Base-by-base conservation (phyloP, 805 yeast genomes). In the Nakazawaea siamensis region DNA sequence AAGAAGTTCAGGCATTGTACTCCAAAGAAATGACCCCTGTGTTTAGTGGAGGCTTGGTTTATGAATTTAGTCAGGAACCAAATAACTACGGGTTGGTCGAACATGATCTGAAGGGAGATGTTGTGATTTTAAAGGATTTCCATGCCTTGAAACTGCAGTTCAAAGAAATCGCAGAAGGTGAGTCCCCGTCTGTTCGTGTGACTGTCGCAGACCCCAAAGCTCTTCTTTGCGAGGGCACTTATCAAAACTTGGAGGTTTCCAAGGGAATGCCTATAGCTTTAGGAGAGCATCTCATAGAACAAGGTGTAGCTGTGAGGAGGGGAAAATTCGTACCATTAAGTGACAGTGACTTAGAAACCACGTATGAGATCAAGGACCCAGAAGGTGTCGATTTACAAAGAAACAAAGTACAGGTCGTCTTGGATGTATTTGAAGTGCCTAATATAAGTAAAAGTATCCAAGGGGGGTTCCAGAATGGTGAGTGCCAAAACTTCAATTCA, bases 21-120 rank as follows among this genome's bases (percentile, higher is more conserved):
- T 79, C 94, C 0, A 53, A 60, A 8, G 73, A 73, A 28, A 87
- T 88, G 97, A 62, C 76, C 18, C 67, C 67, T 11, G 80, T 76
- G 1, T 85, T 88, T 50, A 72, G 85, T 37, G 97, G 97, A 6
- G 97, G 94, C 0, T 58, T 85, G 33, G 85, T 81, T 4, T 85
- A 85, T 46, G 94, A 84, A 52, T 84, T 68, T 52, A 68, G 86
- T 4, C 85, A 82, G 49, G 94, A 80, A 47, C 70, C 77, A 6
- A 84, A 85, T 53, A 75, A 79, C 44, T 84, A 84, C 54, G 95
- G 95, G 1, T 57, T 85, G 24, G 87, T 84, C 1, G 67, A 69
- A 32, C 48, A 67, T 18, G 57, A 55, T 29, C 48, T 51, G 3
- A 53, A 58, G 33, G 73, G 73, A 1, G 59, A 68, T 43, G 64